A percentile compares a stretch with the other conserved stretches of the same genome.
Evolutionary conservation across 352 stramenopile genomes (phyloP).

Genomic region (Globisporangium orthogonon): DNA sequence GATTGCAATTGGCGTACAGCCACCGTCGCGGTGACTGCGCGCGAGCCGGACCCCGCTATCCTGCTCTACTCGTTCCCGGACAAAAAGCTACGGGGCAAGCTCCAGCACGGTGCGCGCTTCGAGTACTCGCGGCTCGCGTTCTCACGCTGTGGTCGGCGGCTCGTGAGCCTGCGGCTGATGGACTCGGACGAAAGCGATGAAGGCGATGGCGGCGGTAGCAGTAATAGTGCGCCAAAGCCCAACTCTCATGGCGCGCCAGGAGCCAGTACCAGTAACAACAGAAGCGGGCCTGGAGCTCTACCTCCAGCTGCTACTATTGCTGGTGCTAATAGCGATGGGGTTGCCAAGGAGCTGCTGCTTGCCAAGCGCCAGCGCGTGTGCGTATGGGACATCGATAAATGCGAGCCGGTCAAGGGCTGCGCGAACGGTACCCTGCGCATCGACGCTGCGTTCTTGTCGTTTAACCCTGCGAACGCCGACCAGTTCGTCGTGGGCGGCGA

Average conservation of each 20-base stretch:
- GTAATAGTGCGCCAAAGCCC: background rate
- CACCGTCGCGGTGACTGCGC: constrained; percentile 46
- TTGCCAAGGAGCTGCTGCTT: background rate
- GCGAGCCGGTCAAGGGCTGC: constrained; percentile 44
- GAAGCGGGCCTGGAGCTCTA: background rate
- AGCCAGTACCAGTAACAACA: background rate
- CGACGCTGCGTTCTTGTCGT: constrained; percentile 51
- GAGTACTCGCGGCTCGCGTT: constrained; percentile 69
- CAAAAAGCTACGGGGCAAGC: constrained; percentile 61
- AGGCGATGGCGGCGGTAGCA: background rate
- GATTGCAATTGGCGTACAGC: constrained; percentile 53
- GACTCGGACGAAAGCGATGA: constrained; percentile 14
- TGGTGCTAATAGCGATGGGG: background rate
- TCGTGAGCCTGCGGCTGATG: constrained; percentile 41
- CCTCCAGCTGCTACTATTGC: too few relatives aligned
- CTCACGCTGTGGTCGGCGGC: constrained; percentile 50
- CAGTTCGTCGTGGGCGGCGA: constrained; percentile 59
- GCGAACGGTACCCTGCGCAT: constrained; percentile 18
- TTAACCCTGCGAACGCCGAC: constrained; percentile 52
- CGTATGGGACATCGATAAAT: constrained; percentile 57
- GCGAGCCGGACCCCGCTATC: constrained; percentile 50
- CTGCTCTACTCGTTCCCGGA: constrained; percentile 68
- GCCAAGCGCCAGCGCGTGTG: constrained; percentile 24
- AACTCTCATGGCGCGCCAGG: background rate
- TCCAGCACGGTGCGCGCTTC: constrained; percentile 28